Percentiles rank a stretch among this genome's conserved stretches.
phyloP scores from a whole-genome alignment of 495 filamentous ascomycete species.

The Aspergillus taichungensis region DNA sequence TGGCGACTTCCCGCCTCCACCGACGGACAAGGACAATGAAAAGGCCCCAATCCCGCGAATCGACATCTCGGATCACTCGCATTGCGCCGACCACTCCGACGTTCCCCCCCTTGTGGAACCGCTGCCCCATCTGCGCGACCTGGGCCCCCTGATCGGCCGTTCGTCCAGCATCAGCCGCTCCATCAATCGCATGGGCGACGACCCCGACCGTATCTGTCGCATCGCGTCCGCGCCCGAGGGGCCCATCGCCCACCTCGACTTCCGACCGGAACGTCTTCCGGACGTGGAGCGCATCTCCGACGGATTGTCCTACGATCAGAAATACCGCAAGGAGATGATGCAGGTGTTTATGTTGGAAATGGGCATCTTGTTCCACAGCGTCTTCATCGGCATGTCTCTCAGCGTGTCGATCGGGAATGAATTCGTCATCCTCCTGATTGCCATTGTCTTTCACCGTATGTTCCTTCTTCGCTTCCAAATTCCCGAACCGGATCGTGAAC shows the following conservation, averaged over 20 bases:
- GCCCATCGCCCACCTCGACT: constrained; percentile 4
- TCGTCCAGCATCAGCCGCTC: constrained; percentile 24
- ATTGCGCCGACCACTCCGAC: background rate
- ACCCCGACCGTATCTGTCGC: constrained; percentile 15
- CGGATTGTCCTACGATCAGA: constrained; percentile 13
- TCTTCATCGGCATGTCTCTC: constrained; percentile 77
- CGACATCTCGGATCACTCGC: background rate
- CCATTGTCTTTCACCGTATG: constrained; percentile 64
- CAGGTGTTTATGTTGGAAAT: constrained; percentile 68
- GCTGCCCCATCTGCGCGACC: constrained; percentile 18
- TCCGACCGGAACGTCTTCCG: constrained; percentile 7
- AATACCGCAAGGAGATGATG: constrained; percentile 32
- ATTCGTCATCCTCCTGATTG: constrained; percentile 63
- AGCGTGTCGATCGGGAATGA: constrained; percentile 61
- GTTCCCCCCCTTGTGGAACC: background rate
- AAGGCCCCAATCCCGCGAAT: background rate
- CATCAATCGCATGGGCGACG: constrained; percentile 22
- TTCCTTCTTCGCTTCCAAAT: background rate
- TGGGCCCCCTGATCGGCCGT: constrained; percentile 22
- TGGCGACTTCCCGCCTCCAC: background rate
- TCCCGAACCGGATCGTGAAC: no score
- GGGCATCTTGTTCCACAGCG: constrained; percentile 72
- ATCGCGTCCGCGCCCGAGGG: constrained; percentile 19
- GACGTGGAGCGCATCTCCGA: constrained; percentile 15
- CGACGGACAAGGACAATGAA: background rate